These are phyloP conservation scores for Hypericum perforatum DNA, from an alignment of 345 rosid species.

Conservation along the genomic window DNA sequence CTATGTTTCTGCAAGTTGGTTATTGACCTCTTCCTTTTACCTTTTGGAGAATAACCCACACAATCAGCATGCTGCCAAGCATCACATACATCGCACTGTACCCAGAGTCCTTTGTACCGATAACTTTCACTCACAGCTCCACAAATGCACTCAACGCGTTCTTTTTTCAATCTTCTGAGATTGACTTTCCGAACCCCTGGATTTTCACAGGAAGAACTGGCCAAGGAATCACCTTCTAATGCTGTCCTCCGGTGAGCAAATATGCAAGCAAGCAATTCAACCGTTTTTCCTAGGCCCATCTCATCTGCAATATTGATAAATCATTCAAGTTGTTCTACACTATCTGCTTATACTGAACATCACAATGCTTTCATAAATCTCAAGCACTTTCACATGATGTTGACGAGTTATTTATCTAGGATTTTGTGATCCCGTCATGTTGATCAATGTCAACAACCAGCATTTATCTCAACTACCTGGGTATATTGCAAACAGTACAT, in stretches of 20 bases:
- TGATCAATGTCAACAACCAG: no score
- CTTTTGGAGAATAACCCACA: constrained; percentile 83
- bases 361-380: no score
- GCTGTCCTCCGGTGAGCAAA: constrained; percentile 56
- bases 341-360: not conserved
- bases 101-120: constrained; percentile 80
- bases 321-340: constrained; percentile 13
- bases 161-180: constrained; percentile 60
- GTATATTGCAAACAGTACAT: no score
- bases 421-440: no score
- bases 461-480: no score
- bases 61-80: constrained; percentile 99
- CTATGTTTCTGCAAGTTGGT: constrained; percentile 30
- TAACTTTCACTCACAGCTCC: constrained; percentile 90
- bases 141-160: constrained; percentile 88
- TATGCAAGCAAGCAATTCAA: constrained; percentile 88
- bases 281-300: constrained; percentile 98
- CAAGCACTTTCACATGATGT: no score
- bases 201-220: constrained; percentile 17
- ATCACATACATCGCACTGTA: constrained; percentile 90
- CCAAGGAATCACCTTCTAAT: constrained; percentile 26
- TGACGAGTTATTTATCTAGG: no score
- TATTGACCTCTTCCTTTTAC: constrained; percentile 32
- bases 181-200: constrained; percentile 29
- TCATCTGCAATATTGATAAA: constrained; percentile 53